These are phyloP conservation scores for Tetradesmus obliquus DNA, from an alignment of 139 green algal genomes.

Conservation along the genomic window DNA sequence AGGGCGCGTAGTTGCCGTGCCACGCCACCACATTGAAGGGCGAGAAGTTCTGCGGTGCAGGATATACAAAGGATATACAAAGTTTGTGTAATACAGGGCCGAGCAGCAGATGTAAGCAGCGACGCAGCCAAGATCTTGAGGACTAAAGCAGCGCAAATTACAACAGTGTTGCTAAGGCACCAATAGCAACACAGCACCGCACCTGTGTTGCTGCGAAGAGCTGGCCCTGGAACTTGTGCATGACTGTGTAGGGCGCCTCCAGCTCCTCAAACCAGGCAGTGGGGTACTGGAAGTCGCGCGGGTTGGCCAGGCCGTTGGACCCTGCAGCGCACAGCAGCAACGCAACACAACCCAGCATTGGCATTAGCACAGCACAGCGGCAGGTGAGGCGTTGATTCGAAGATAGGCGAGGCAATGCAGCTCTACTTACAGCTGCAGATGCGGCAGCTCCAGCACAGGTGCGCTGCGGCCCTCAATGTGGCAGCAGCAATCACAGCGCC, in stretches of 20 bases:
- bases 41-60: constrained; percentile 79
- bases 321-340: constrained; percentile 55
- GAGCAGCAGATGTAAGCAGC: too few species aligned
- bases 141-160: too few species aligned
- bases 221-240: constrained; percentile 92
- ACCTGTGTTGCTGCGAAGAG: constrained; percentile 76
- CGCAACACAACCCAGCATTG: background rate
- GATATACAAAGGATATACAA: too few species aligned
- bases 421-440: background rate
- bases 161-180: too few species aligned
- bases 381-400: too few species aligned
- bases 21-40: constrained; percentile 97
- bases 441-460: background rate
- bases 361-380: background rate
- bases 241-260: constrained; percentile 65
- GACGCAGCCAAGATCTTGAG: too few species aligned
- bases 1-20: constrained; percentile 87
- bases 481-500: background rate
- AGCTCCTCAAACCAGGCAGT: constrained; percentile 89
- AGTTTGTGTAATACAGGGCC: too few species aligned
- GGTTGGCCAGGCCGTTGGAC: constrained; percentile 92
- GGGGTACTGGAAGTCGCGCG: constrained; percentile 90
- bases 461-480: too few species aligned
- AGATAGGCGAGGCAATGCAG: background rate
- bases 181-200: background rate